Evolutionary conservation across 176 grass and related monocot genomes (phyloP).

Genomic region (Secale cereale): DNA sequence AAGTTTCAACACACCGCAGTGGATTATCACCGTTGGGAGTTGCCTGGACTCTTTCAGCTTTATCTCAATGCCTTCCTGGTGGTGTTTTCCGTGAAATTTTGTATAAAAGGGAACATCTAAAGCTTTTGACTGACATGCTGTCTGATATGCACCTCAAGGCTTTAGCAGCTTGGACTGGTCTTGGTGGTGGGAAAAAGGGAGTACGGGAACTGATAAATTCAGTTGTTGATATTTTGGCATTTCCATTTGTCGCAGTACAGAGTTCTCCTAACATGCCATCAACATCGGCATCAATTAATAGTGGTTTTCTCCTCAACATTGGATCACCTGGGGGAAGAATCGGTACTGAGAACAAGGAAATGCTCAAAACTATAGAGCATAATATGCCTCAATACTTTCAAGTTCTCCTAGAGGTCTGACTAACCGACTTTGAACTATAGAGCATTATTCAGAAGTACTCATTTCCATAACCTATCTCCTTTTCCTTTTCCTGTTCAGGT

Average conservation of each 20-base stretch:
- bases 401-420: conserved; percentile 66
- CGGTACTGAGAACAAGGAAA: conserved; percentile 70
- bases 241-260: conserved; percentile 92
- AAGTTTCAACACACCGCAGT: conserved; percentile 39
- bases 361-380: conserved; percentile 71
- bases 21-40: conserved; percentile 83
- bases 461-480: conserved; percentile 20
- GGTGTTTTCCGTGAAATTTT: conserved; percentile 83
- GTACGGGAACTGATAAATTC: conserved; percentile 77
- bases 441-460: not conserved
- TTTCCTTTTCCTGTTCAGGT: conserved; percentile 38
- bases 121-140: conserved; percentile 65
- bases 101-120: conserved; percentile 68
- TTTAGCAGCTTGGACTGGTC: conserved; percentile 68
- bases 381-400: conserved; percentile 76
- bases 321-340: conserved; percentile 75
- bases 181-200: conserved; percentile 78
- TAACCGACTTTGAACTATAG: not conserved
- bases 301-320: conserved; percentile 86
- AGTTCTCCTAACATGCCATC: conserved; percentile 79
- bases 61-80: conserved; percentile 72
- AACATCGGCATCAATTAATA: conserved; percentile 81
- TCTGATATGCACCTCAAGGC: conserved; percentile 65
- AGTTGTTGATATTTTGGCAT: conserved; percentile 88
- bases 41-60: conserved; percentile 63